Base-by-base conservation (phyloP, 2,329 filamentous ascomycete species). In the Botryotinia narcissicola region DNA sequence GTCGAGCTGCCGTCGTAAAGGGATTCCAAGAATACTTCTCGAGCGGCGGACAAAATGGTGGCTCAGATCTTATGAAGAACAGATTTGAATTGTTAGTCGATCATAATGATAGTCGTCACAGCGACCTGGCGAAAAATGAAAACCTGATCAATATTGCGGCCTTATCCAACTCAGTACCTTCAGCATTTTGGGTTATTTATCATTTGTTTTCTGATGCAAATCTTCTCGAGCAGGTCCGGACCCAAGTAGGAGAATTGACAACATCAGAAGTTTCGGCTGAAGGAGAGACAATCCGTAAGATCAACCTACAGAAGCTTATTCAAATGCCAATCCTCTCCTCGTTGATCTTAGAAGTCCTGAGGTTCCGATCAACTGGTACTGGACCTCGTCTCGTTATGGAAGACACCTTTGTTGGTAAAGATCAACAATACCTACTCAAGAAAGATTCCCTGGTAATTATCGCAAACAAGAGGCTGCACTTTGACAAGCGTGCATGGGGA, bases 361-460 rank as follows among this genome's bases (percentile, higher is more conserved):
- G 71, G 42, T 68, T 40, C 48, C 62, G 48, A 6, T 57, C 62
- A 37, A 68, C 62, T 22, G 71, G 71, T 22, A 46, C 62, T 2
- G 61, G 71, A 40, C 48, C 71, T 4, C 62, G 71, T 7, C 54
- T 51, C 20, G 62, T 72, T 29, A 60, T 60, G 40, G 71, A 67
- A 37, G 71, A 68, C 22, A 72, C 69, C 8, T 29, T 60, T 48
- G 22, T 72, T 42, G 61, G 70, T 16, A 22, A 59, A n/a, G 71
- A 72, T 68, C 46, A 72, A 57, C 46, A 72, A 57, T 72, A 68
- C 44, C 62, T 68, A 5, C 62, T 72, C 12, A 68, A 48, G 64
- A 72, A 72, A 25, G 51, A 42, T 60, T 72, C 71, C 9, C 16
- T 72, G 25, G 62, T 72, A 3, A 59, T 72, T 10, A 68, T 72